Conservation (phyloP, 495 filamentous ascomycete genomes). For the Neurospora sp. region DNA sequence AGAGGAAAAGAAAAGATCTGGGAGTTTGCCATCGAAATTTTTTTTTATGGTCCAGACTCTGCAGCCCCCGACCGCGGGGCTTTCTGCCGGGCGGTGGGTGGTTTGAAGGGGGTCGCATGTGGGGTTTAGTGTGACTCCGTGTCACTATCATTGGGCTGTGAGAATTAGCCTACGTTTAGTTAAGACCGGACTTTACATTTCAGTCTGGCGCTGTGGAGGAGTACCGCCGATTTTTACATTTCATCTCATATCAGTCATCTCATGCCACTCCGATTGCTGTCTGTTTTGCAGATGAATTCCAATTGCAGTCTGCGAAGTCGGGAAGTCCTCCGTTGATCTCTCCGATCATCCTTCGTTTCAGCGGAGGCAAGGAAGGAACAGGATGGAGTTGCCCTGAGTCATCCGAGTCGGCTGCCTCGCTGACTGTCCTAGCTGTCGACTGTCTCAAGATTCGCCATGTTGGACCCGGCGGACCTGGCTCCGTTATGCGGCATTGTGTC, state of each 20-base stretch:
- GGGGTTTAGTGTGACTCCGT: neutral
- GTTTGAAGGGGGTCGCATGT: slow-evolving; percentile 3
- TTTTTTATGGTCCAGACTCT: slow-evolving; percentile 17
- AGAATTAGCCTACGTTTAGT: neutral
- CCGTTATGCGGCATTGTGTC: neutral
- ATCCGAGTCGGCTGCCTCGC: neutral
- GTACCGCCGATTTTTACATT: neutral
- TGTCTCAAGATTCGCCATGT: neutral
- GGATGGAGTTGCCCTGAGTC: neutral
- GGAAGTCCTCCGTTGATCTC: neutral
- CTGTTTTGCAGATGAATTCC: neutral
- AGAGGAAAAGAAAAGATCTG: slow-evolving; percentile 16
- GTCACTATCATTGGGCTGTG: neutral
- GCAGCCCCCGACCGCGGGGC: slow-evolving; percentile 13
- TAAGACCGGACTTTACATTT: neutral
- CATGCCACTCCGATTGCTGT: neutral
- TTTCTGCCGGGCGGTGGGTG: slow-evolving; percentile 14
- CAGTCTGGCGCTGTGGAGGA: neutral
- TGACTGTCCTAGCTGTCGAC: neutral
- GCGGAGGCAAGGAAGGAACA: neutral
- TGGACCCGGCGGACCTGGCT: neutral
- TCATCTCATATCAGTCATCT: neutral
- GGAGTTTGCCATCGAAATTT: slow-evolving; percentile 10
- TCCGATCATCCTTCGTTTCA: neutral
- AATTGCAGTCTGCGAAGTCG: neutral